phyloP scores from a whole-genome alignment of 164 flowering plant genomes.

The Chimonanthus praecox region DNA sequence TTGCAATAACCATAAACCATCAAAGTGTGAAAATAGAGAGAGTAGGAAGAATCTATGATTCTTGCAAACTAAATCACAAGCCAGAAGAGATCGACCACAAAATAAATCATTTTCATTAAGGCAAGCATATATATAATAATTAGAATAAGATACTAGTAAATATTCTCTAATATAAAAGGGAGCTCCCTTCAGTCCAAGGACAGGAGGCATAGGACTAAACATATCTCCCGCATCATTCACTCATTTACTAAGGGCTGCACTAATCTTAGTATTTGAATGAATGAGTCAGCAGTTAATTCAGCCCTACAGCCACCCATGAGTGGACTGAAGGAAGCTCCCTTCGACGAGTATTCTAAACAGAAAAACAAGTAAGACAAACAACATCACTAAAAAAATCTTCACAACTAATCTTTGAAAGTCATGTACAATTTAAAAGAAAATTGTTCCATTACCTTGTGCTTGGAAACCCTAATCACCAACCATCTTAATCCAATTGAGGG shows the following conservation, averaged over 20 bases:
- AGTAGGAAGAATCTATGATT: background rate
- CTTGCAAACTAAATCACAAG: background rate
- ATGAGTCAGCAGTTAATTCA: conserved; percentile 90
- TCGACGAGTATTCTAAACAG: background rate
- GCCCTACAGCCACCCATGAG: conserved; percentile 54
- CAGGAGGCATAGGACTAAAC: conserved; percentile 34
- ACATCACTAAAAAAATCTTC: background rate
- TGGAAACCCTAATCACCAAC: background rate
- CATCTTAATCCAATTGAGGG: background rate
- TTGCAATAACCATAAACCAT: no score
- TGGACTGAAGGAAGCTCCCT: conserved; percentile 78
- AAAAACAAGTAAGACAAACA: background rate
- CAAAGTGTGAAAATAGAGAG: no score
- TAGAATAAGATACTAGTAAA: background rate
- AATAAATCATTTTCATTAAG: no score
- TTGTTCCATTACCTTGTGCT: background rate
- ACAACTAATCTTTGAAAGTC: background rate
- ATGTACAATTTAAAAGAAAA: background rate
- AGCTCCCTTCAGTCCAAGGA: conserved; percentile 25
- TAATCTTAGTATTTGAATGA: conserved; percentile 70
- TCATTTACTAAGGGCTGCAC: conserved; percentile 45
- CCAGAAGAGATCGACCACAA: background rate
- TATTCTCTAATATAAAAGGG: conserved; percentile 10
- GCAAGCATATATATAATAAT: no score
- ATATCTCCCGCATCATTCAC: conserved; percentile 91